Evolutionary conservation across 148 eudicot genomes (phyloP), one percentile per base, ranked within the genome.

Genomic region (Arbutus unedo): DNA sequence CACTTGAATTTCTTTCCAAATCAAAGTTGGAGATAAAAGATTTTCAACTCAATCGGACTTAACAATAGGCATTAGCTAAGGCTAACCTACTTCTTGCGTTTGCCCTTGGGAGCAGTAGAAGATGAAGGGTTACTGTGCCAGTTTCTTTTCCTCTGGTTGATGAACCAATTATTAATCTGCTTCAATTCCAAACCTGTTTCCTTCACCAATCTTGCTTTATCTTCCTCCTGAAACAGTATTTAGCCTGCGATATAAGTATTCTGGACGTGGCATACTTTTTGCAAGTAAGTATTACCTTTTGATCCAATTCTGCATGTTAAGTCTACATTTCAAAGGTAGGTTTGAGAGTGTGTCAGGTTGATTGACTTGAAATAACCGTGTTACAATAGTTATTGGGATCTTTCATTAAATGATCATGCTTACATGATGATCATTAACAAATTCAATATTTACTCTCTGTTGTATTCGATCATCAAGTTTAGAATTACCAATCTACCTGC

Each of bases 161-260:
- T 95, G 88, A 95, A 95, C 98, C 98, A 95, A 77, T 95, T 95
- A 75, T 95, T 95, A 41, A 95, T 95, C 90, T 95, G 98, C 84
- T 95, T 95, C 75, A 95, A 86, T 84, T 95, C 95, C 88, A 95
- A 85, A 9, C 98, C 98, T 23, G 98, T 95, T 86, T 95, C 98
- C 85, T 91, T 96, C 77, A 95, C 98, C 81, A 95, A 87, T 84
- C 96, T 90, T 44, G 96, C 98, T 87, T 95, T 95, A 85, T 95
- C 98, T 82, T 95, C 98, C 91, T 95, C 98, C 98, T 95, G 80
- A 83, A 64, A 6, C 11, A 77, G n/a, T 14, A 53, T 16, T 83
- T 48, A 41, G 50, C 71, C 3, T 0, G 13, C 3, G 0, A 11
- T 3, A 43, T 18, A 48, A 23, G 56, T 53, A 18, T 16, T 16